Evolutionary conservation across 2,329 filamentous ascomycete species (phyloP).

Genomic region (Neobulgaria alba): DNA sequence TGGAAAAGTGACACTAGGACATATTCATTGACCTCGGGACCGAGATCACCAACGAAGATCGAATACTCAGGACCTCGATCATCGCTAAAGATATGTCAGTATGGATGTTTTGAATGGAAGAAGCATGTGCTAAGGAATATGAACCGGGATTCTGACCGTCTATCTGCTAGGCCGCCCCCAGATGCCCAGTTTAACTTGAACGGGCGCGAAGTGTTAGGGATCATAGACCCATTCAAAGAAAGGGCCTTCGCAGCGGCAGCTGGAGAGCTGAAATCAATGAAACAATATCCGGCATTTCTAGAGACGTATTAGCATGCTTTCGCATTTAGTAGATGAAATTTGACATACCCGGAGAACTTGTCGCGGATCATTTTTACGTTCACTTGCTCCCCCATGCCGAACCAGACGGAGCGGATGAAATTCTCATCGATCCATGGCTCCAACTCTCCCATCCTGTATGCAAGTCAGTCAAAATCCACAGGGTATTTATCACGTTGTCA

Average conservation of each 20-base stretch:
- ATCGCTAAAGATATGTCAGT: slow-evolving; percentile 50
- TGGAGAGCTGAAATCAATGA: slow-evolving; percentile 81
- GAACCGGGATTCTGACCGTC: slow-evolving; percentile 53
- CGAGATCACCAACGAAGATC: slow-evolving; percentile 96
- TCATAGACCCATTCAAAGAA: slow-evolving; percentile 76
- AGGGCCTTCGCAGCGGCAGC: slow-evolving; percentile 88
- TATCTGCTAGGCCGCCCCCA: slow-evolving; percentile 88
- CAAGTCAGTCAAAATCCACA: too few relatives aligned
- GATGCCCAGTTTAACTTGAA: slow-evolving; percentile 99
- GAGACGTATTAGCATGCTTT: not conserved
- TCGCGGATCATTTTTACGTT: slow-evolving; percentile 99
- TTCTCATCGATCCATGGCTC: slow-evolving; percentile 99
- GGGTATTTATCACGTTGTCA: too few relatives aligned
- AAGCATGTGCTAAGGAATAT: slow-evolving; percentile 20
- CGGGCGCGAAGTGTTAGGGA: slow-evolving; percentile 86
- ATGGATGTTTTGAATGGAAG: slow-evolving; percentile 4
- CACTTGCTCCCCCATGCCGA: slow-evolving; percentile 84
- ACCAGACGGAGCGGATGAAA: slow-evolving; percentile 90
- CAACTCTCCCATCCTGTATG: slow-evolving; percentile 94
- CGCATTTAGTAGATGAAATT: not conserved
- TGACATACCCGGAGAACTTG: slow-evolving; percentile 86
- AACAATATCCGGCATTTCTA: slow-evolving; percentile 97
- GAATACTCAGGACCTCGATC: slow-evolving; percentile 93
- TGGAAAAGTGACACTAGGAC: slow-evolving; percentile 96
- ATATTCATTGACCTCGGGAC: slow-evolving; percentile 97